Percentiles rank a stretch among this genome's conserved stretches.
Evolutionary conservation across 2,329 filamentous ascomycete genomes (phyloP).

Genomic region (Fusarium camptoceras): DNA sequence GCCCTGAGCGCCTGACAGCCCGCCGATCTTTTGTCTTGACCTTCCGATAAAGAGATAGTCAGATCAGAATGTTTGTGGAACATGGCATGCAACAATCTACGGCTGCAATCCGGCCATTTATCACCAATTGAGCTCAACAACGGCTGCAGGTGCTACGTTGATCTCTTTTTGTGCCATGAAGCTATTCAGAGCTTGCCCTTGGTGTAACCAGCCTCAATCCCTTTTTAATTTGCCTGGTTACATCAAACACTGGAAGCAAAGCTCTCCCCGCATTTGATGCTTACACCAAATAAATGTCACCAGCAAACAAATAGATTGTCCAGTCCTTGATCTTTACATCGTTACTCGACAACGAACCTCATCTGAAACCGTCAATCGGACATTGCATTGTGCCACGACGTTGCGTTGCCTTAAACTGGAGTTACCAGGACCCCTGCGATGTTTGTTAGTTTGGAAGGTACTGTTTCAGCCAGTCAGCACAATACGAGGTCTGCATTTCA

Average conservation of each 20-base stretch:
- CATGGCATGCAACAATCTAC: conserved; percentile 32
- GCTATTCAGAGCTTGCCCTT: conserved; percentile 19
- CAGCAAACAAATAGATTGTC: background rate
- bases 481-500: background rate
- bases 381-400: conserved; percentile 20
- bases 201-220: conserved; percentile 19
- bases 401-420: conserved; percentile 22
- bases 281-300: conserved; percentile 13
- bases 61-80: conserved; percentile 13
- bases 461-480: conserved; percentile 7
- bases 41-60: conserved; percentile 24
- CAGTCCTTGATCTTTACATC: background rate
- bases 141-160: conserved; percentile 29
- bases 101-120: conserved; percentile 35
- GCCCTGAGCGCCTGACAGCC: conserved; percentile 8
- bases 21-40: conserved; percentile 7
- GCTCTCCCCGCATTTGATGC: conserved; percentile 11
- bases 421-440: background rate
- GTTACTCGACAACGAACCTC: conserved; percentile 18
- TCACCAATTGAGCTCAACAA: conserved; percentile 26
- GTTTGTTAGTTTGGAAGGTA: background rate
- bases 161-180: conserved; percentile 1
- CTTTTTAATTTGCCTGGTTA: conserved; percentile 19
- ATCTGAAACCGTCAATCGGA: conserved; percentile 3
- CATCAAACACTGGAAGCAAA: conserved; percentile 18